These are phyloP conservation scores for Sclerotiophoma versabilis DNA, from an alignment of 2,329 filamentous ascomycete genomes.

Conservation along the genomic window DNA sequence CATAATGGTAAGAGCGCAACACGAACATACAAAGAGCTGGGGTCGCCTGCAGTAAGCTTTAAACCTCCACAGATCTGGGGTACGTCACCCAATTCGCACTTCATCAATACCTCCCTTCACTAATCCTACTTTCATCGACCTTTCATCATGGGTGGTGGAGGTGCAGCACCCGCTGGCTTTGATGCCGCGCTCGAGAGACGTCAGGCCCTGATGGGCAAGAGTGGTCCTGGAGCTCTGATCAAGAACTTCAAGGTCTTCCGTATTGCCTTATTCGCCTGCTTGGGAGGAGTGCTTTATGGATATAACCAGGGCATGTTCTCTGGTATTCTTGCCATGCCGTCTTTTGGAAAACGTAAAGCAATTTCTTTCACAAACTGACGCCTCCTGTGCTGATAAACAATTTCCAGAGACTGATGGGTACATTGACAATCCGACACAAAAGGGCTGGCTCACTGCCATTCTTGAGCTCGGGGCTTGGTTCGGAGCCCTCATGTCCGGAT, in stretches of 20 bases:
- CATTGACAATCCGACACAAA: slow-evolving; percentile 49
- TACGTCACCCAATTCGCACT: neutral
- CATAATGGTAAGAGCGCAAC: slow-evolving; percentile 1
- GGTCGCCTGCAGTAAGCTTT: slow-evolving; percentile 10
- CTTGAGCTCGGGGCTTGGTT: slow-evolving; percentile 80
- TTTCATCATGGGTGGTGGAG: slow-evolving; percentile 34
- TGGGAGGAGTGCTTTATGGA: slow-evolving; percentile 66
- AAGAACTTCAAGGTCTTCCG: slow-evolving; percentile 62
- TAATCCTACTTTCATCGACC: neutral
- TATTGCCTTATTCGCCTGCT: slow-evolving; percentile 62
- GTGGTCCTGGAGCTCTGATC: slow-evolving; percentile 58
- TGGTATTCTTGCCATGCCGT: slow-evolving; percentile 65
- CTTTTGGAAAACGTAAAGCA: slow-evolving; percentile 50
- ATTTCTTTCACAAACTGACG: neutral
- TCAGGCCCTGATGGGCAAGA: slow-evolving; percentile 33
- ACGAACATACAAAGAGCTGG: slow-evolving; percentile 16
- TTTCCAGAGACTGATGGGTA: slow-evolving; percentile 53
- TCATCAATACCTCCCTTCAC: neutral
- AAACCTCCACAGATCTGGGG: slow-evolving; percentile 8
- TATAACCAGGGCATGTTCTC: slow-evolving; percentile 81
- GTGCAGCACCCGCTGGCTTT: slow-evolving; percentile 24
- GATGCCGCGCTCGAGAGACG: slow-evolving; percentile 34
- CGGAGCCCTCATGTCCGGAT: slow-evolving; percentile 73
- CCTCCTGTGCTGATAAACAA: neutral
- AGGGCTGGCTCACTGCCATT: slow-evolving; percentile 65